Conservation (phyloP, 257 asterid species). For the Galeopsis tetrahit region DNA sequence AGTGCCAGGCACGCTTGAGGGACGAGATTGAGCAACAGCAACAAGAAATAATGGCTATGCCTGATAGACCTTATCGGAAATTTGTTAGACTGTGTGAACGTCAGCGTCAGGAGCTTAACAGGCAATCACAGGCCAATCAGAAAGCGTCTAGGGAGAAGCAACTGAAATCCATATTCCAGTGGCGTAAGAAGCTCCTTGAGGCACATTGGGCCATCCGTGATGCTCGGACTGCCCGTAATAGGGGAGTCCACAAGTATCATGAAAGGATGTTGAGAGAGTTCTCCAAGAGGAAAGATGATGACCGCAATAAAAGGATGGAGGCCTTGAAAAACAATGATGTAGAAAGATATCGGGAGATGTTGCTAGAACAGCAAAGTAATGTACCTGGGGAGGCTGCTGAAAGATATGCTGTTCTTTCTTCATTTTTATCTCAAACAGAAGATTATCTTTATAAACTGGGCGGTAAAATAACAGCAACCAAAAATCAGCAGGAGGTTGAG, state of each 20-base stretch:
- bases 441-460: slow-evolving; percentile 94
- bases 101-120: slow-evolving; percentile 91
- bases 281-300: slow-evolving; percentile 92
- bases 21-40: slow-evolving; percentile 96
- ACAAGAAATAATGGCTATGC: slow-evolving; percentile 97
- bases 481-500: slow-evolving; percentile 97
- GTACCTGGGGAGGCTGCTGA: slow-evolving; percentile 93
- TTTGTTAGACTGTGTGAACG: slow-evolving; percentile 96
- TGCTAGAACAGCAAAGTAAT: slow-evolving; percentile 92
- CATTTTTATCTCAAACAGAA: slow-evolving; percentile 92
- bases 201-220: slow-evolving; percentile 98
- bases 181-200: slow-evolving; percentile 99
- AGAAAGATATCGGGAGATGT: slow-evolving; percentile 97
- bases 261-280: slow-evolving; percentile 96
- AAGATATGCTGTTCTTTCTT: slow-evolving; percentile 94
- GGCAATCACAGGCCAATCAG: slow-evolving; percentile 91
- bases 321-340: slow-evolving; percentile 98
- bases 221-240: slow-evolving; percentile 94
- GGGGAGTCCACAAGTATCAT: slow-evolving; percentile 99
- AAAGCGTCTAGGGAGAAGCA: slow-evolving; percentile 91
- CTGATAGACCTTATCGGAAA: slow-evolving; percentile 95
- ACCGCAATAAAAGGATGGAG: slow-evolving; percentile 93
- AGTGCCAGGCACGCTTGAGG: slow-evolving; percentile 87
- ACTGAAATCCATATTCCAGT: slow-evolving; percentile 84
- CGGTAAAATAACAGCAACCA: slow-evolving; percentile 89